phyloP scores from a whole-genome alignment of 192 early-diverging fungal species.

The Podochytrium sp. region DNA sequence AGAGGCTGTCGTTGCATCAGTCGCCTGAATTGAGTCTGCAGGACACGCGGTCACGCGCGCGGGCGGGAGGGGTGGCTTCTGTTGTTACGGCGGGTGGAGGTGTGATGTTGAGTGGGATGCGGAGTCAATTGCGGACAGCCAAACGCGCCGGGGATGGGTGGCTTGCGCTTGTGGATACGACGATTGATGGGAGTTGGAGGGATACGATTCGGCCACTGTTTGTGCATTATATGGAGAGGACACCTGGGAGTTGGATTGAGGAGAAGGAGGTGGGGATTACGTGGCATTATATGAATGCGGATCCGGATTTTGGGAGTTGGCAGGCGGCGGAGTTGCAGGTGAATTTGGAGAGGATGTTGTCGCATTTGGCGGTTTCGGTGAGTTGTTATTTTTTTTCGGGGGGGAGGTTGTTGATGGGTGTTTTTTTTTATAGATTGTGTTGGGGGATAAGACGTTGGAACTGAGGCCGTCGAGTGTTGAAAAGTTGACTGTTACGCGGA shows the following conservation, averaged over 20 bases:
- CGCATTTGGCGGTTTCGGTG: constrained; percentile 90
- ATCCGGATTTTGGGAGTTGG: constrained; percentile 90
- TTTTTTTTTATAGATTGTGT: constrained; percentile 70
- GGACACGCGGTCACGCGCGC: constrained; percentile 13
- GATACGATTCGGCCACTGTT: constrained; percentile 94
- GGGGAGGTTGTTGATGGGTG: not conserved
- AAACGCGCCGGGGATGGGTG: constrained; percentile 70
- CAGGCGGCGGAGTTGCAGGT: constrained; percentile 97
- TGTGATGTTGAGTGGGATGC: not conserved
- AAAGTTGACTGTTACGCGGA: constrained; percentile 84
- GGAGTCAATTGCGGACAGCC: constrained; percentile 7
- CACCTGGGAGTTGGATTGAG: constrained; percentile 97
- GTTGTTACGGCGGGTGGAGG: not conserved
- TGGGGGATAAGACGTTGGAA: constrained; percentile 97
- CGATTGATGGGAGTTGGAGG: constrained; percentile 89
- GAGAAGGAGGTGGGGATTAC: constrained; percentile 98
- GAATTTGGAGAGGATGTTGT: constrained; percentile 93
- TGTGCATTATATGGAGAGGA: constrained; percentile 96
- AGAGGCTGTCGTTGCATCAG: constrained; percentile 15
- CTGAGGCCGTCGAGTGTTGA: constrained; percentile 93
- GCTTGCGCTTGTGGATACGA: constrained; percentile 79
- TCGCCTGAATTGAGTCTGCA: constrained; percentile 10
- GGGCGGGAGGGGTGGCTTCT: not conserved
- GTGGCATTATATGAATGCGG: constrained; percentile 96
- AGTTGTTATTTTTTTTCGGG: not conserved